Base-by-base conservation (phyloP, 257 asterid genomes). In the Solanum chiquidenum region DNA sequence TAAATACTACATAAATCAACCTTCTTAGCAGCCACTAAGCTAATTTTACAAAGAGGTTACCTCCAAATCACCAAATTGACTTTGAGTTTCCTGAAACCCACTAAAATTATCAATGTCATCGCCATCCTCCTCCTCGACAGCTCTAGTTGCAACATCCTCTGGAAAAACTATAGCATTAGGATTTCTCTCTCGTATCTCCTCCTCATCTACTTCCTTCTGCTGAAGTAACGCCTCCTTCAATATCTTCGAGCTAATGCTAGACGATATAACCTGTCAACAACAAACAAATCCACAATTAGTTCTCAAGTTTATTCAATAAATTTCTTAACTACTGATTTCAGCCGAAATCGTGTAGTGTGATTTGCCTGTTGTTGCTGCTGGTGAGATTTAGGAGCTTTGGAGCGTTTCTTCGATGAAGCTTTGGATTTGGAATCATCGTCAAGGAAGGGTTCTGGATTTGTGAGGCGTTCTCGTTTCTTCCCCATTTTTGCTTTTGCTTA, bases 201-300 rank as follows among this genome's bases (percentile, higher is more conserved):
- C 99, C 55, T 91, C 94, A 85, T 94, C 94, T 77, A 97, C 91
- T 89, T 96, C 99, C 92, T 88, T 94, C 82, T 96, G 98, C 96
- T 95, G 99, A 83, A 92, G 79, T n/a, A 90, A 71, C 1, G 99
- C 98, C 89, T 94, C 94, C 89, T 94, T 94, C 83, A 96, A 93
- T 82, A 97, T 96, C 89, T 94, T 97, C 58, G 95, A 92, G 92
- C 98, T 96, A 90, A 93, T 92, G 87, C 92, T 92, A 52, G 96
- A 91, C 16, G 99, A 86, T 66, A 92, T 64, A 33, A 90, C 79
- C 93, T 90, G 84, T 49, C 46, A 21, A 52, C 49, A 34, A 44
- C 4, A 27, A 29, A 4, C 27, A 29, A 49, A 31, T 18, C 27
- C 27, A 29, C 21, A 13, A 62, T 62, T n/a, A 62, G 29, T 60